Base-by-base conservation (phyloP, 2,329 filamentous ascomycete species). In the Sphaerulina populicola region DNA sequence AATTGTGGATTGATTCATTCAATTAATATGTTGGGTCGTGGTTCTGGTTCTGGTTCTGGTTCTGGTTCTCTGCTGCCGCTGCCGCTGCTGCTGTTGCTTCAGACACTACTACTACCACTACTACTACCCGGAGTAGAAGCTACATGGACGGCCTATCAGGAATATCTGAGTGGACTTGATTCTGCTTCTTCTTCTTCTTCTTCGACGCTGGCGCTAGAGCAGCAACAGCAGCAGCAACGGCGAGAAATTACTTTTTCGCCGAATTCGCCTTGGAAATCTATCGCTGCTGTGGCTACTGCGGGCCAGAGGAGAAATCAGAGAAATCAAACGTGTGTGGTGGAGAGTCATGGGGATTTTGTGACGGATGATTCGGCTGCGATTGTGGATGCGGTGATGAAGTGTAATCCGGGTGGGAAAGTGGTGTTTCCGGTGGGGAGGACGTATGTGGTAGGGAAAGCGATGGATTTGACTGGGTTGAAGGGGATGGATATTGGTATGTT, bases 401-500 rank as follows among this genome's bases (percentile, higher is more conserved):
- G 81, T 66, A 85, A 84, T 60, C 68, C 80, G 53, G 81, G 81
- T 9, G 82, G 82, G 6, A 78, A 77, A 10, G 76, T 83, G 4
- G 71, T 84, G 1, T 78, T 85, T 42, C 71, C 74, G 2, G 68
- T 71, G 14, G 75, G 77, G 29, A 69, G 72, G 51, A 73, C 71
- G 3, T 86, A 85, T 62, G 78, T 73, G 1, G 76, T 86, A 54
- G 81, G 76, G 11, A 84, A 79, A 0, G 79, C 82, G 0, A 63
- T 86, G 31, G 79, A 86, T 59, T 66, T 86, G 58, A 83, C 79
- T 0, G 84, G 82, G 63, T 68, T 86, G 14, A 71, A 79, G 39
- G 71, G 78, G 56, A 73, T 86, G 29, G 83, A 87, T 63, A 68
- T 85, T 4, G 76, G 78, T 71, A 71, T 70, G 51, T 44, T 54